Percentiles rank a stretch among this genome's conserved stretches.
Conservation (phyloP, 1,284 basidiomycete species). For the Coriolopsis trogii region DNA sequence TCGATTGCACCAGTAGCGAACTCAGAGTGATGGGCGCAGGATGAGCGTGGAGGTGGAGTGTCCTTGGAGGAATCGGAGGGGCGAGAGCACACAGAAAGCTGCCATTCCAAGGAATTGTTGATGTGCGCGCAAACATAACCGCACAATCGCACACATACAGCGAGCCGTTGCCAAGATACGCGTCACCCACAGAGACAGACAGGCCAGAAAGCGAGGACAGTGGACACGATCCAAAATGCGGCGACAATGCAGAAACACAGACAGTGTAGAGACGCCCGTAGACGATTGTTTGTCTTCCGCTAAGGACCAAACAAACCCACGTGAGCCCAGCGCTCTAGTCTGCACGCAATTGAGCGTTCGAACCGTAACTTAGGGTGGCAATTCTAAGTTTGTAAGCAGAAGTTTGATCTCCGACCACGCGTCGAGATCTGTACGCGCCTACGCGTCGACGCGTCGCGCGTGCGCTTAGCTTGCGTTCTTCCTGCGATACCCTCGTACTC, state of each 20-base stretch:
- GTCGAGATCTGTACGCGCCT: background rate
- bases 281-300: slow-evolving; percentile 3
- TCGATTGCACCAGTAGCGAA: slow-evolving; percentile 7
- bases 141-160: background rate
- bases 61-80: background rate
- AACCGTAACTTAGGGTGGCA: no score
- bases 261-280: background rate
- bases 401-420: background rate
- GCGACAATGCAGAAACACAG: background rate
- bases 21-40: background rate
- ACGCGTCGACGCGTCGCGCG: background rate
- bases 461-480: background rate
- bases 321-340: no score
- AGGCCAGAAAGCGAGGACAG: background rate
- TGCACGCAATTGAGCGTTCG: no score
- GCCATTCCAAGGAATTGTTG: slow-evolving; percentile 10
- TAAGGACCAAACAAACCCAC: slow-evolving; percentile 10
- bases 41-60: slow-evolving; percentile 9
- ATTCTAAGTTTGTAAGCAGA: background rate
- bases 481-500: background rate
- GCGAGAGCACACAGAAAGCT: background rate
- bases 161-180: slow-evolving; percentile 1
- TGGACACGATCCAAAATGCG: no score
- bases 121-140: background rate
- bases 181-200: background rate